Percentiles rank a stretch among this genome's conserved stretches.
These are phyloP conservation scores for Dillenia suffruticosa DNA, from an alignment of 164 flowering plant genomes.

Conservation along the genomic window DNA sequence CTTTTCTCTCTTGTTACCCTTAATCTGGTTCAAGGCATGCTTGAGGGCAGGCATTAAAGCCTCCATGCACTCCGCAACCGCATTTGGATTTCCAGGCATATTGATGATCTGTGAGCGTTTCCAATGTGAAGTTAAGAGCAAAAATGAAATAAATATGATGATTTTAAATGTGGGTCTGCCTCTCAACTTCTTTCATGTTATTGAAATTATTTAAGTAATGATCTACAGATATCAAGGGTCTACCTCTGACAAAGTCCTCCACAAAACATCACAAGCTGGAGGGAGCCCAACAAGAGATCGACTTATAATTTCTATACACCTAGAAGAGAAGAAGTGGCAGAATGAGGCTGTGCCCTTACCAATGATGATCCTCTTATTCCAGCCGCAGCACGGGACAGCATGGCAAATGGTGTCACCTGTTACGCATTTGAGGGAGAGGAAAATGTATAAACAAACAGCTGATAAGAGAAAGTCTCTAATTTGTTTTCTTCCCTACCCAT, in stretches of 20 bases:
- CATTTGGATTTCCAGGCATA: conserved; percentile 99
- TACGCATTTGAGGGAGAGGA: neutral
- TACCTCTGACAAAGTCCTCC: too few relatives aligned
- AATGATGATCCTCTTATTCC: conserved; percentile 94
- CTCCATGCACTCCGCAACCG: conserved; percentile 86
- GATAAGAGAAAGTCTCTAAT: too few relatives aligned
- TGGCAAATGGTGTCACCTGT: conserved; percentile 95
- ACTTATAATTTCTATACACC: neutral
- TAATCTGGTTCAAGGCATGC: conserved; percentile 84
- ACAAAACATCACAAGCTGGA: too few relatives aligned
- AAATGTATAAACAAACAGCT: neutral
- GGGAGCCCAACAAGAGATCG: too few relatives aligned
- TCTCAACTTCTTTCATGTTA: too few relatives aligned
- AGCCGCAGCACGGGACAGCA: conserved; percentile 92
- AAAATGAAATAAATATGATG: too few relatives aligned
- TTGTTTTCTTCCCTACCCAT: too few relatives aligned
- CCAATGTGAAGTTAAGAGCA: too few relatives aligned
- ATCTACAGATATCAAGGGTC: too few relatives aligned
- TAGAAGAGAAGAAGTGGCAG: neutral
- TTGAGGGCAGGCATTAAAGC: conserved; percentile 87
- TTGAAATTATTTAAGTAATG: too few relatives aligned
- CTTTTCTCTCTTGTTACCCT: conserved; percentile 93
- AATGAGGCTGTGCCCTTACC: conserved; percentile 36
- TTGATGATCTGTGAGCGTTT: conserved; percentile 67
- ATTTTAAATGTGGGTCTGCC: too few relatives aligned